Percentiles rank a stretch among this genome's conserved stretches.
Conservation (phyloP, 176 grass and related monocot genomes). For the Oropetium thomaeum region DNA sequence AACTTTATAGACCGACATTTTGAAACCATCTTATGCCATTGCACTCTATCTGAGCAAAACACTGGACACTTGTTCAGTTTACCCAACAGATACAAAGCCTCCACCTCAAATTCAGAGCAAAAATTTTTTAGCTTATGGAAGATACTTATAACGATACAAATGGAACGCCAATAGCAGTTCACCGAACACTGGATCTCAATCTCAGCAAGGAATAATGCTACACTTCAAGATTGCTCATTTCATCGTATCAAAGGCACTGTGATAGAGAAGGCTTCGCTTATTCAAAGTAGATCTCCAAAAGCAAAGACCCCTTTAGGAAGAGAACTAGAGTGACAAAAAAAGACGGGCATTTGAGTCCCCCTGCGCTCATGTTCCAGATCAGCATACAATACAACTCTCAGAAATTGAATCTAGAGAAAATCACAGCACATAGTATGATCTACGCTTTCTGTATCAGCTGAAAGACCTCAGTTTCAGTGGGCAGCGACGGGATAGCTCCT, state of each 20-base stretch:
- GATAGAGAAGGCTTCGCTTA: slow-evolving; percentile 38
- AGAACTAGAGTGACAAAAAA: slow-evolving; percentile 33
- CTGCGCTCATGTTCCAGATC: slow-evolving; percentile 41
- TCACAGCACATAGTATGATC: not conserved
- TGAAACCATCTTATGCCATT: not conserved
- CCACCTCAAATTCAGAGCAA: not conserved
- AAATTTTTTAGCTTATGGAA: not conserved
- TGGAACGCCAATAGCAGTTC: not conserved
- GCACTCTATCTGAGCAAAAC: not conserved
- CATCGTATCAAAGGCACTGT: slow-evolving; percentile 10
- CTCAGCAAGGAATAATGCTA: slow-evolving; percentile 2
- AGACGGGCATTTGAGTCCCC: slow-evolving; percentile 19
- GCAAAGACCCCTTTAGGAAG: slow-evolving; percentile 28
- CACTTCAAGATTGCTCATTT: slow-evolving; percentile 29
- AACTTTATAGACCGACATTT: not conserved
- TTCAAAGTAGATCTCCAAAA: slow-evolving; percentile 40
- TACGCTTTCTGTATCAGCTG: slow-evolving; percentile 53
- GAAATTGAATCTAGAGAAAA: slow-evolving; percentile 32
- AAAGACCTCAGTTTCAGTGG: slow-evolving; percentile 50
- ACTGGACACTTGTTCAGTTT: not conserved
- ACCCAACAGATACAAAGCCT: not conserved
- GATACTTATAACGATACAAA: not conserved
- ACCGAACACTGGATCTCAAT: not conserved
- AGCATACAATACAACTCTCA: slow-evolving; percentile 45
- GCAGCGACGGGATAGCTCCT: slow-evolving; percentile 84